Conservation (phyloP, 805 yeast species). For the Candida vartiovaarae region DNA sequence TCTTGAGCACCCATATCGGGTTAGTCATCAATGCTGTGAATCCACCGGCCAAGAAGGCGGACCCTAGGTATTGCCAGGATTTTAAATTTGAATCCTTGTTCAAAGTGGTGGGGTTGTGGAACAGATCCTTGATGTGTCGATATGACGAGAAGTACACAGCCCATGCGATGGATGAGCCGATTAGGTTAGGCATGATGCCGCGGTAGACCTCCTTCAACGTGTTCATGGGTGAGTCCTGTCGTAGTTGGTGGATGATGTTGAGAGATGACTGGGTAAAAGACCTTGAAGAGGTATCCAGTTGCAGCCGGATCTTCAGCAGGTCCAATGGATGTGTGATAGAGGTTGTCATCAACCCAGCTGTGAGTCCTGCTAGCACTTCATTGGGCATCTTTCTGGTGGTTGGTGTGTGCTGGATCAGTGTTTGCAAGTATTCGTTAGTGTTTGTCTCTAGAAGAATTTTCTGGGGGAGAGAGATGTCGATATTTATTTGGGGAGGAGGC, state of each 20-base stretch:
- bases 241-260: slow-evolving; percentile 4
- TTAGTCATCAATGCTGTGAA: slow-evolving; percentile 73
- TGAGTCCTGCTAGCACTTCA: slow-evolving; percentile 56
- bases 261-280: slow-evolving; percentile 5
- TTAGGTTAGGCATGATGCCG: slow-evolving; percentile 44
- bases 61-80: slow-evolving; percentile 39
- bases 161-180: slow-evolving; percentile 89
- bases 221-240: slow-evolving; percentile 8
- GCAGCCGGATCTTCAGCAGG: slow-evolving; percentile 75
- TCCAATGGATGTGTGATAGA: slow-evolving; percentile 85
- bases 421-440: too few species aligned
- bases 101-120: slow-evolving; percentile 14
- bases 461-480: too few species aligned
- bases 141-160: slow-evolving; percentile 78
- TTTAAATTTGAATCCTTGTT: slow-evolving; percentile 29
- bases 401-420: too few species aligned
- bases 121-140: slow-evolving; percentile 45
- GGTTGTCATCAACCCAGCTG: slow-evolving; percentile 80
- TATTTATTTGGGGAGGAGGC: too few species aligned
- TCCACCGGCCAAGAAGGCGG: slow-evolving; percentile 68
- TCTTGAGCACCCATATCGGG: slow-evolving; percentile 94
- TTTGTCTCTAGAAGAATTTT: too few species aligned
- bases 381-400: slow-evolving; percentile 1
- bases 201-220: slow-evolving; percentile 15
- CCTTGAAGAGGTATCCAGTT: slow-evolving; percentile 37